A percentile compares a stretch with the other conserved stretches of the same genome.
Evolutionary conservation across 306 rosid genomes (phyloP).

Genomic region (Dalbergia oliveri): DNA sequence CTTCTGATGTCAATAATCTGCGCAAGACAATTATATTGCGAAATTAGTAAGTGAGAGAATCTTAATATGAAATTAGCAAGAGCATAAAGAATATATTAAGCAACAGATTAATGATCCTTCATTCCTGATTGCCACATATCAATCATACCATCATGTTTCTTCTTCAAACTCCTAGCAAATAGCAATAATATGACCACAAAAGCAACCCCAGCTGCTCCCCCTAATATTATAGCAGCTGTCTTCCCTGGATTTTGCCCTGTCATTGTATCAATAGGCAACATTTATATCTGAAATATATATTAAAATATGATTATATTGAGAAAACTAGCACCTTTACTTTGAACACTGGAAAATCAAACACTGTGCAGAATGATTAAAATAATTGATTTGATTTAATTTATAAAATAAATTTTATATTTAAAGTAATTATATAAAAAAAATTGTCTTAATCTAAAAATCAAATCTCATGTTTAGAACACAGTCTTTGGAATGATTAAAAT

Average conservation of each 20-base stretch:
- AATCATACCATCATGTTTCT: constrained; percentile 85
- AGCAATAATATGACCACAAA: constrained; percentile 81
- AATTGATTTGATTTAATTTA: too few relatives aligned
- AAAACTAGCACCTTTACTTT: not conserved
- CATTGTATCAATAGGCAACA: constrained; percentile 47
- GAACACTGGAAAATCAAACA: not conserved
- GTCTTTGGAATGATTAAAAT: too few relatives aligned
- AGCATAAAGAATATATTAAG: constrained; percentile 8
- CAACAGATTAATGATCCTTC: constrained; percentile 6
- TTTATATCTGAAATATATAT: not conserved
- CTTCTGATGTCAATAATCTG: constrained; percentile 75
- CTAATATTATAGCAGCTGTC: constrained; percentile 91
- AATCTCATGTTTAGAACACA: too few relatives aligned
- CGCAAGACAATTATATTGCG: constrained; percentile 48
- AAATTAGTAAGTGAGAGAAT: constrained; percentile 45
- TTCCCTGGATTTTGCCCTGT: constrained; percentile 77
- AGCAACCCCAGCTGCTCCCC: constrained; percentile 86
- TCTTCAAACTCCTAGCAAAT: constrained; percentile 78
- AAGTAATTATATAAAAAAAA: too few relatives aligned
- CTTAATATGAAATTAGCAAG: constrained; percentile 14
- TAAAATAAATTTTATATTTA: too few relatives aligned
- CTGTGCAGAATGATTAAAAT: too few relatives aligned
- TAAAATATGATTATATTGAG: not conserved
- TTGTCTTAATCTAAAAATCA: too few relatives aligned
- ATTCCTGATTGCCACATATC: constrained; percentile 22